Percentiles rank a stretch among this genome's conserved stretches.
Evolutionary conservation across 345 rosid genomes (phyloP).

Genomic region (Firmiana major): DNA sequence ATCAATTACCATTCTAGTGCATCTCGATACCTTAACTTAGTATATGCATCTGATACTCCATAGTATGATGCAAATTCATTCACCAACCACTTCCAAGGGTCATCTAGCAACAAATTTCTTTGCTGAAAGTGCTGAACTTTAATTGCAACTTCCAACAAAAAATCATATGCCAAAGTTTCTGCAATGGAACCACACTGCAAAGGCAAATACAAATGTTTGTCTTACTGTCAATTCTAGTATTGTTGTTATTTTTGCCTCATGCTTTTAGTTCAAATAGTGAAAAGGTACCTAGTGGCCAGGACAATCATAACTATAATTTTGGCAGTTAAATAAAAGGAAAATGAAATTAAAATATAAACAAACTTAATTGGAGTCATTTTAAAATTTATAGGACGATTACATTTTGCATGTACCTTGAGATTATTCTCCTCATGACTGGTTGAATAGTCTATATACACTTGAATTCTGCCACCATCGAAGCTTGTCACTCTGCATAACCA

Average conservation of each 20-base stretch:
- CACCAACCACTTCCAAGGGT: conserved; percentile 89
- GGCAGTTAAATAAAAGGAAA: neutral
- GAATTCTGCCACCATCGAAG: conserved; percentile 83
- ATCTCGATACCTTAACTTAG: conserved; percentile 64
- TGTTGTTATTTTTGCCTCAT: neutral
- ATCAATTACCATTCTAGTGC: conserved; percentile 9
- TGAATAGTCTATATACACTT: conserved; percentile 63
- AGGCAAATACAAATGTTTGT: conserved; percentile 9
- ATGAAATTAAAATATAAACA: neutral
- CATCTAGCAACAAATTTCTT: conserved; percentile 66
- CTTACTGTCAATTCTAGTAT: neutral
- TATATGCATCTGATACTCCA: conserved; percentile 83
- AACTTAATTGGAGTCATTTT: neutral
- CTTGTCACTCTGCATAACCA: conserved; percentile 59
- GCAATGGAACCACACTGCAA: conserved; percentile 82
- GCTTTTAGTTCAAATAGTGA: neutral
- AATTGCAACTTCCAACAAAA: conserved; percentile 87
- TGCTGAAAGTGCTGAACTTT: conserved; percentile 71
- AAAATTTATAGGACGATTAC: neutral
- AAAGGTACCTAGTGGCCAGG: neutral
- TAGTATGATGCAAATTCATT: conserved; percentile 76
- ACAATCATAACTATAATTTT: neutral
- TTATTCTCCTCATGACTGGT: conserved; percentile 64
- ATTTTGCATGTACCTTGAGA: conserved; percentile 42
- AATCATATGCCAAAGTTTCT: conserved; percentile 95